Base-by-base conservation (phyloP, 768 basidiomycete genomes). In the Lactarius indigo region DNA sequence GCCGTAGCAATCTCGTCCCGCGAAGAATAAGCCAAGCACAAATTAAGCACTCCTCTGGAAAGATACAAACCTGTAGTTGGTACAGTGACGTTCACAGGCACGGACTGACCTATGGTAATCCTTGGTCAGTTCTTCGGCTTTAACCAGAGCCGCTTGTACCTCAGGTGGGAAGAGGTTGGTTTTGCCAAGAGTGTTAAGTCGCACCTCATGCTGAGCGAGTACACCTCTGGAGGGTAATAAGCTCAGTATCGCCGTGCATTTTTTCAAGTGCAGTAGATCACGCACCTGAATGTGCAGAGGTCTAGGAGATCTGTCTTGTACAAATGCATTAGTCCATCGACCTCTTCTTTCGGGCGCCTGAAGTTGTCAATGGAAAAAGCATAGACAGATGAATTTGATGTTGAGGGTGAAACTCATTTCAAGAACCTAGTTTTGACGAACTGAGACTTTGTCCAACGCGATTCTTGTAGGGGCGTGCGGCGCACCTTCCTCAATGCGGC, bases 301-400 rank as follows among this genome's bases (percentile, higher is more conserved):
- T 96, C 92, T 37, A 87, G 74, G 35, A 98, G 81, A 68, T 88
- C 88, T 15, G 82, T 81, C 74, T 92, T 87, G 0, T 90, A 90
- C 57, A 99, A 76, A 20, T 79, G 75, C 93, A 98, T 94, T 71
- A 98, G 82, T 2, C 86, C 86, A 30, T 90, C 86, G 2, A 99
- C 94, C 75, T 99, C 97, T 5, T 89, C 88, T 62, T 84, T 80
- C 1, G 90, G 83, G 23, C 97, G 85, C 68, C 92, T 92, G 79
- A 98, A 98, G 78, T 98, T 99, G 72, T 98, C 96, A 66, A 98
- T 94, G 2, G 95, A 85, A 77, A 99, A 99, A n/a, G 94, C 94
- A 72, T 96, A 98, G 20, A 89, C 92, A 89, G 33, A 98, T 94
- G 66, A 90, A 93, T 65, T 80, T 83, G 57, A 99, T 83, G 13